Percentiles rank a stretch among this genome's conserved stretches.
These are phyloP conservation scores for Scutellaria minor DNA, from an alignment of 257 asterid species.

Conservation along the genomic window DNA sequence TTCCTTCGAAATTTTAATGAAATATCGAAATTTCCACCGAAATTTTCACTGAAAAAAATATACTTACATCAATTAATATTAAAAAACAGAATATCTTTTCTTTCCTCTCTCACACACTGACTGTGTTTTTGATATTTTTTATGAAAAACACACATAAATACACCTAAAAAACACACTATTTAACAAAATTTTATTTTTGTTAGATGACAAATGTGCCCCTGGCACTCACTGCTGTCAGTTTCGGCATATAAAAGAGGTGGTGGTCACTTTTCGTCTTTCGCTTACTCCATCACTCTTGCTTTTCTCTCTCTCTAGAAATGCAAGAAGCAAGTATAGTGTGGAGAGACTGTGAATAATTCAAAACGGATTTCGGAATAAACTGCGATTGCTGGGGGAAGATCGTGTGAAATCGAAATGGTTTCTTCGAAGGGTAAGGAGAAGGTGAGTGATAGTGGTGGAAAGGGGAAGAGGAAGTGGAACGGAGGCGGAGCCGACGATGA, in stretches of 20 bases:
- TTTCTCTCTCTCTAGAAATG: slow-evolving; percentile 34
- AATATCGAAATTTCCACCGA: no score
- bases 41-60: no score
- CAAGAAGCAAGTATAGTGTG: slow-evolving; percentile 8
- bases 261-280: slow-evolving; percentile 11
- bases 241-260: neutral
- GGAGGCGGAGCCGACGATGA: slow-evolving; percentile 47
- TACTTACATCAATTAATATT: no score
- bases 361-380: neutral
- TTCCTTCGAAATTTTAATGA: no score
- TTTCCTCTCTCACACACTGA: no score
- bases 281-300: neutral
- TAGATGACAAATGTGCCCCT: slow-evolving; percentile 25
- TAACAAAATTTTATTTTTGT: no score
- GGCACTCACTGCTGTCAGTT: neutral
- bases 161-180: no score
- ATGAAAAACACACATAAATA: no score
- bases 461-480: slow-evolving; percentile 66
- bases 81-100: no score
- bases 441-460: slow-evolving; percentile 50
- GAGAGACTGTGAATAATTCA: slow-evolving; percentile 1
- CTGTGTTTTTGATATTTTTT: no score
- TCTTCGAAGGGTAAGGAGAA: slow-evolving; percentile 86
- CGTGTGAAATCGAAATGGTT: slow-evolving; percentile 47
- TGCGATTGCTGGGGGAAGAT: neutral